Conservation (phyloP, 768 basidiomycete genomes). For the Dictyophora rubrovolvata region DNA sequence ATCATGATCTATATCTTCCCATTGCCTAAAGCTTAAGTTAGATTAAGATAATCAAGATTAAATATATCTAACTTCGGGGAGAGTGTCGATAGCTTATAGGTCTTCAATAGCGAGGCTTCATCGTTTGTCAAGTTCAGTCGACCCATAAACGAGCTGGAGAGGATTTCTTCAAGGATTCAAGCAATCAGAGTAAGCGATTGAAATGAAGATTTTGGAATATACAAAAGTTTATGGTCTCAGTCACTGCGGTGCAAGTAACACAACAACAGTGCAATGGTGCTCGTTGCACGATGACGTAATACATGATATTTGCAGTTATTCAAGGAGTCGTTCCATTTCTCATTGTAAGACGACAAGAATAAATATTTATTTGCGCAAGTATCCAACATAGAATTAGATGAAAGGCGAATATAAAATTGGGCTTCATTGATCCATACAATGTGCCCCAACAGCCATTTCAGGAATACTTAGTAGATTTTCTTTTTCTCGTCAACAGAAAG, state of each 20-base stretch:
- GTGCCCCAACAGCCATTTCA: neutral
- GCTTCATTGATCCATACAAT: neutral
- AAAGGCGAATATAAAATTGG: neutral
- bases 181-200: too few species aligned
- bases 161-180: too few species aligned
- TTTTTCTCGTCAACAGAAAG: constrained; percentile 99
- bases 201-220: too few species aligned
- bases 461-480: constrained; percentile 62
- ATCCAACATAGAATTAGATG: neutral
- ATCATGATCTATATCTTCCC: constrained; percentile 88
- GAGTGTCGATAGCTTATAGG: constrained; percentile 74
- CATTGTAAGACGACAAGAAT: neutral
- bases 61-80: constrained; percentile 51
- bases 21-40: constrained; percentile 45
- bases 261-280: too few species aligned
- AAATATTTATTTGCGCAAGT: neutral
- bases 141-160: constrained; percentile 31
- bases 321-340: neutral
- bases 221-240: too few species aligned
- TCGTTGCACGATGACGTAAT: neutral
- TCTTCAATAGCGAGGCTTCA: constrained; percentile 75
- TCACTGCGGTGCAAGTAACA: too few species aligned
- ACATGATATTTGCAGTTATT: too few species aligned
- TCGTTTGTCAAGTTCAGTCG: constrained; percentile 63
- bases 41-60: constrained; percentile 1